Evolutionary conservation across 2,329 filamentous ascomycete genomes (phyloP).

Genomic region (Claviceps sp.): DNA sequence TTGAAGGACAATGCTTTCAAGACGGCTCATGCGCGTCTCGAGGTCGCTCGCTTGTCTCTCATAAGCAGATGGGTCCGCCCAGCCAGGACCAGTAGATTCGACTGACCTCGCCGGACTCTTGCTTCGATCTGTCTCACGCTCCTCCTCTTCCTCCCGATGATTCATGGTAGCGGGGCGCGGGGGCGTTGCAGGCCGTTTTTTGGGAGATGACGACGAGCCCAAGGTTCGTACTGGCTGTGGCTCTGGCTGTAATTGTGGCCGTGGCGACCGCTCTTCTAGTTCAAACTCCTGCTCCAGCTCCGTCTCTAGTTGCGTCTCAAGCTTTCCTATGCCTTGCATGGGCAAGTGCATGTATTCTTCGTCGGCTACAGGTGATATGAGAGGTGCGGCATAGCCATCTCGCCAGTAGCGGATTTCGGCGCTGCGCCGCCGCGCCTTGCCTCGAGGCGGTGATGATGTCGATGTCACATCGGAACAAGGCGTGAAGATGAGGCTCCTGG

Average conservation of each 20-base stretch:
- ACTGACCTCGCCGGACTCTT: not conserved
- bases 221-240: constrained; percentile 10
- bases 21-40: constrained; percentile 36
- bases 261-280: constrained; percentile 20
- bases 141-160: not conserved
- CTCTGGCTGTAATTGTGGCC: constrained; percentile 7
- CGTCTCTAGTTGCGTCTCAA: constrained; percentile 11
- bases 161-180: not conserved
- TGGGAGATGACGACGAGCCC: not conserved
- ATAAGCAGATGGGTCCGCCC: constrained; percentile 33
- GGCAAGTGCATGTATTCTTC: constrained; percentile 19
- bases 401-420: constrained; percentile 54
- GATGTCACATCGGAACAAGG: constrained; percentile 21
- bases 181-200: not conserved
- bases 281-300: constrained; percentile 8
- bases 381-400: constrained; percentile 41
- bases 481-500: constrained; percentile 45
- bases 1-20: constrained; percentile 40
- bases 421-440: constrained; percentile 36
- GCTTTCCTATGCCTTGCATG: constrained; percentile 9
- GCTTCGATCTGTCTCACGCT: not conserved
- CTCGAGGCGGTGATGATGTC: constrained; percentile 8
- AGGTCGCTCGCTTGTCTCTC: constrained; percentile 39
- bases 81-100: not conserved
- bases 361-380: constrained; percentile 34